phyloP scores from a whole-genome alignment of 352 stramenopile species.

The Lagenidium giganteum region DNA sequence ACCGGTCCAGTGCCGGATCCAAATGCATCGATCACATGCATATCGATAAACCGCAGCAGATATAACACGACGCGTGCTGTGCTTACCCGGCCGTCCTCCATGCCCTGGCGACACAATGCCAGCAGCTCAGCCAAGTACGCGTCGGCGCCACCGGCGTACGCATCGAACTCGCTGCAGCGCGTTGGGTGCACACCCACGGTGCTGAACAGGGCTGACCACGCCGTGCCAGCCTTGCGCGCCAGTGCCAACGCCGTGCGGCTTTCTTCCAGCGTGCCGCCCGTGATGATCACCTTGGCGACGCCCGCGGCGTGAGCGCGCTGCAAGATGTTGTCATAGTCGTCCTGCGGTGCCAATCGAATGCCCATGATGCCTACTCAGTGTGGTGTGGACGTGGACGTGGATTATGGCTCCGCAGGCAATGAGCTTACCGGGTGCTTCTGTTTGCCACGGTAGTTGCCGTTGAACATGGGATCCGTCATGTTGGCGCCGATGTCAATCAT shows the following conservation, averaged over 20 bases:
- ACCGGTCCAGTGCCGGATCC: too few species aligned
- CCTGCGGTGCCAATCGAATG: conserved; percentile 4
- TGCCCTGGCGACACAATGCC: conserved; percentile 49
- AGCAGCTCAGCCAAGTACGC: conserved; percentile 59
- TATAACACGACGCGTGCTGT: too few species aligned
- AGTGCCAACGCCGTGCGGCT: conserved; percentile 30
- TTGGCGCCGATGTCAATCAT: conserved; percentile 95
- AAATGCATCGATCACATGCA: too few species aligned
- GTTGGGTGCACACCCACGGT: conserved; percentile 92
- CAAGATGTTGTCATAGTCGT: conserved; percentile 67
- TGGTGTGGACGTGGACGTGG: neutral
- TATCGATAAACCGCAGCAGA: too few species aligned
- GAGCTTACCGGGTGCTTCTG: conserved; percentile 70
- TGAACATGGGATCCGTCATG: conserved; percentile 90
- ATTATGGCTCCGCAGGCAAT: neutral
- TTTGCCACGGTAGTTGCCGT: conserved; percentile 87
- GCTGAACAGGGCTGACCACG: too few species aligned
- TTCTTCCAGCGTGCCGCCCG: conserved; percentile 39
- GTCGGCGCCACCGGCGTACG: conserved; percentile 41
- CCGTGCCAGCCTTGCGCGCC: conserved; percentile 12
- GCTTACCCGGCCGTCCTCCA: conserved; percentile 31
- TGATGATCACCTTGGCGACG: too few species aligned
- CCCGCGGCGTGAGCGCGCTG: conserved; percentile 35
- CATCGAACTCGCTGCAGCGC: conserved; percentile 86
- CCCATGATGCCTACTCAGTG: neutral